Base-by-base conservation (phyloP, 805 yeast species). In the Suhomyces emberorum region DNA sequence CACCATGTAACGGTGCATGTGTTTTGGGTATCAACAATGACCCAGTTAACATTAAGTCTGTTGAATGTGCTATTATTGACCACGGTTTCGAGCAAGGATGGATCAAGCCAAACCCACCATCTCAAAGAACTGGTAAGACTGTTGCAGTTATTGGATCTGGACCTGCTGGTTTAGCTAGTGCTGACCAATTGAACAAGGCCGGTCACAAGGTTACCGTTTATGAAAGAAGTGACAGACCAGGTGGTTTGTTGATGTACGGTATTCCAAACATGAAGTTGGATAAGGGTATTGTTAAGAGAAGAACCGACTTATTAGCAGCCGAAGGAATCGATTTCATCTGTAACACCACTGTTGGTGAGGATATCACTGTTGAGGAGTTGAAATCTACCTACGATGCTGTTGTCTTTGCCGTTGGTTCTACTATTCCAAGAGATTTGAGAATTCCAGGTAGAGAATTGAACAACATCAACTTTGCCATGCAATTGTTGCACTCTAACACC, bases 231-330 rank as follows among this genome's bases (percentile, higher is more conserved):
- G 97, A 93, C 68, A 79, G 97, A 62, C 84, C 91, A 32, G 98
- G 98, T 73, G 98, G 98, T 39, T 74, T 91, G 59, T 65, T 91
- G 69, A 93, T 93, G 98, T 91, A 91, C 63, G 98, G 98, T 78
- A 91, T 91, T 66, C 98, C 98, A 51, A 91, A 91, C 74, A 91
- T 91, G 98, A 91, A 91, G 71, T 75, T 91, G 52, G 98, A 91
- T 65, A 91, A 91, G 74, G 71, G 81, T 16, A 77, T 93, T 57
- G 96, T 91, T 42, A 85, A 88, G 70, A 81, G 98, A 59, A 88
- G 98, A 73, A 76, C 93, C 39, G 95, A 91, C 57, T 72, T 93
- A 59, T 69, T 91, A 74, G 84, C 74, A 20, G 95, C 87, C 30
- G 96, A 91, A 62, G 98, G 98, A 35, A 72, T 91, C 51, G 75